phyloP scores from a whole-genome alignment of 768 basidiomycete genomes.

The Termitomyces sp. region DNA sequence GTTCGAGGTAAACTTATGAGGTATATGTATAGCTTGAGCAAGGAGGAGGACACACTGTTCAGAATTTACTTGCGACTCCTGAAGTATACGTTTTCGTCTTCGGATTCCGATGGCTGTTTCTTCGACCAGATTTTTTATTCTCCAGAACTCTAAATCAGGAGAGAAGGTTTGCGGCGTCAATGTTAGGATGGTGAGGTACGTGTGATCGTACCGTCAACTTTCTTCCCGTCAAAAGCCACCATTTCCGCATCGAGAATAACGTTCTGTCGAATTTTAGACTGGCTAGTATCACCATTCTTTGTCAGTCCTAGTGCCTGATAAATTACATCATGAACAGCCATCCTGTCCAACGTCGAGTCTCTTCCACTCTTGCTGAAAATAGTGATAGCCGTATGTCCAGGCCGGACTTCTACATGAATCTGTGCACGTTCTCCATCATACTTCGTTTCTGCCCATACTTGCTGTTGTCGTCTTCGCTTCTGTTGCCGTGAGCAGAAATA shows the following conservation, averaged over 20 bases:
- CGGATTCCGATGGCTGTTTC: slow-evolving; percentile 54
- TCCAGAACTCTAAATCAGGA: slow-evolving; percentile 66
- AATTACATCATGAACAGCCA: slow-evolving; percentile 59
- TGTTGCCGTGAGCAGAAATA: slow-evolving; percentile 28
- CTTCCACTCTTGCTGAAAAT: slow-evolving; percentile 89
- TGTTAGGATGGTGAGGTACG: too few species aligned
- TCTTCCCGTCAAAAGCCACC: slow-evolving; percentile 69
- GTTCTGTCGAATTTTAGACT: slow-evolving; percentile 28
- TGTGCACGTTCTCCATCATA: slow-evolving; percentile 96
- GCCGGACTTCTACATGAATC: slow-evolving; percentile 67
- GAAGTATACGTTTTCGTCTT: slow-evolving; percentile 14
- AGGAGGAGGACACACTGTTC: slow-evolving; percentile 11
- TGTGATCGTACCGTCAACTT: slow-evolving; percentile 60
- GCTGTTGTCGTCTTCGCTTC: slow-evolving; percentile 15
- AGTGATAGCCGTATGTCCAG: slow-evolving; percentile 42
- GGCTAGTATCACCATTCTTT: slow-evolving; percentile 3
- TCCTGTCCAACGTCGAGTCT: slow-evolving; percentile 74
- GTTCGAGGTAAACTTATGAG: background rate
- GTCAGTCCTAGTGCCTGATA: slow-evolving; percentile 50
- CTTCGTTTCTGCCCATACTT: slow-evolving; percentile 86
- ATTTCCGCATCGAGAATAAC: slow-evolving; percentile 81
- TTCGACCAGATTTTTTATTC: slow-evolving; percentile 56
- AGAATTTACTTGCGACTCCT: slow-evolving; percentile 2
- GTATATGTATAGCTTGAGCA: background rate
- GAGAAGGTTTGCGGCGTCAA: background rate